A percentile compares a stretch with the other conserved stretches of the same genome.
These are phyloP conservation scores for Globisporangium rhizosaccharum DNA, from an alignment of 352 stramenopile species.

Conservation along the genomic window DNA sequence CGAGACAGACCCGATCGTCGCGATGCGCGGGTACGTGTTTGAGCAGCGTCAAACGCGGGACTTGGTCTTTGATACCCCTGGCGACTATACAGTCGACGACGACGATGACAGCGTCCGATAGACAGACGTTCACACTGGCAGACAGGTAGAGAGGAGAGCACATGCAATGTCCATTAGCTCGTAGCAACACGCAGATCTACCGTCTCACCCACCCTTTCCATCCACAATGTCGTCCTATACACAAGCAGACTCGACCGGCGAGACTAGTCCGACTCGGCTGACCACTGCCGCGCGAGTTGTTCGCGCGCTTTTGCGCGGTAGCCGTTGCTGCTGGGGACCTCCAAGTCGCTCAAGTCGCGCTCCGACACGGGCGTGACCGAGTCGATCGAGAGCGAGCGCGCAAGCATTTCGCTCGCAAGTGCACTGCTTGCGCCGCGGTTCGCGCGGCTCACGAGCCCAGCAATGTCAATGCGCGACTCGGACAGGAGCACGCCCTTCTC, in stretches of 20 bases:
- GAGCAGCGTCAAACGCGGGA: conserved; percentile 31
- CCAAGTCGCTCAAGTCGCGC: conserved; percentile 20
- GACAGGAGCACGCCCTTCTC: conserved; percentile 20
- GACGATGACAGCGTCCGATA: background rate
- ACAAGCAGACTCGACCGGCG: background rate
- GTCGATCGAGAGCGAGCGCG: conserved; percentile 31
- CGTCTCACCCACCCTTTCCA: no score
- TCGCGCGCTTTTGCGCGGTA: conserved; percentile 51
- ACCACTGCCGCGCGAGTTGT: conserved; percentile 57
- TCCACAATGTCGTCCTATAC: conserved; percentile 5
- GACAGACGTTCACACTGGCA: background rate
- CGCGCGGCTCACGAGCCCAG: conserved; percentile 6
- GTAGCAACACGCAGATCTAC: no score
- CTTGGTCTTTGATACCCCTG: conserved; percentile 37
- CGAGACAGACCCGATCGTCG: conserved; percentile 28
- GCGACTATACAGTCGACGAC: conserved; percentile 42
- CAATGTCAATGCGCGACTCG: conserved; percentile 25
- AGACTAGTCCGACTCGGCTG: conserved; percentile 28
- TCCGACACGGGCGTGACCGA: conserved; percentile 39
- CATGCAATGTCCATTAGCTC: background rate
- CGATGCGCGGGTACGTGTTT: conserved; percentile 56
- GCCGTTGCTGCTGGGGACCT: conserved; percentile 46
- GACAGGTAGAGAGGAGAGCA: background rate
- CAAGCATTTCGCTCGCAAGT: conserved; percentile 8
- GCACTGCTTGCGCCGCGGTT: conserved; percentile 5